Conservation (phyloP, 2,329 filamentous ascomycete species). For the Simplicillium sp. region DNA sequence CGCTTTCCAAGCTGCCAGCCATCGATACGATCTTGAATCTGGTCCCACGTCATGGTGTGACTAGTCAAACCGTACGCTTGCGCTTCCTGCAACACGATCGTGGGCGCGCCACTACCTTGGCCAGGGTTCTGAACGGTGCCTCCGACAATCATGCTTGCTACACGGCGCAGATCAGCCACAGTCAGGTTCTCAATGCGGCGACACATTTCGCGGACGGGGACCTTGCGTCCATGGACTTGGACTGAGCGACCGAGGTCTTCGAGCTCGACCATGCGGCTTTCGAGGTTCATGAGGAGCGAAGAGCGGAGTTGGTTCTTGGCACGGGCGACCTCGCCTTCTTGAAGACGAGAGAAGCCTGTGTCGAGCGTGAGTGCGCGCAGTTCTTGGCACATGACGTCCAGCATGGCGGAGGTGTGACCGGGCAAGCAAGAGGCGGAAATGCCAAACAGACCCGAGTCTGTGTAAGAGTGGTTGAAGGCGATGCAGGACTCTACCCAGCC, state of each 20-base stretch:
- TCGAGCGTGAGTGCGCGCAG: conserved; percentile 70
- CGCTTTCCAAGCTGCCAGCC: conserved; percentile 70
- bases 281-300: conserved; percentile 91
- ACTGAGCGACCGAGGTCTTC: conserved; percentile 93
- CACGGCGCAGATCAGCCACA: conserved; percentile 68
- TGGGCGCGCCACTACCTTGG: conserved; percentile 75
- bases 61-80: conserved; percentile 60
- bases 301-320: conserved; percentile 96
- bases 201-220: conserved; percentile 92
- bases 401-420: conserved; percentile 68
- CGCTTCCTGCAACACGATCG: conserved; percentile 89
- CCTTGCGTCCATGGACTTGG: conserved; percentile 89
- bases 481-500: conserved; percentile 95
- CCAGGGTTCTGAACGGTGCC: conserved; percentile 70
- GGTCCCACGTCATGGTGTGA: conserved; percentile 69
- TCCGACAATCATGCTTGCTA: conserved; percentile 69
- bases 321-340: conserved; percentile 69
- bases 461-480: conserved; percentile 96
- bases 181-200: conserved; percentile 73
- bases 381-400: conserved; percentile 92
- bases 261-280: conserved; percentile 93
- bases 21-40: conserved; percentile 80
- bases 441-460: conserved; percentile 89
- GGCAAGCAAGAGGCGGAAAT: conserved; percentile 83
- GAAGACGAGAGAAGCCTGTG: conserved; percentile 62